A percentile compares a stretch with the other conserved stretches of the same genome.
Conservation (phyloP, 148 eudicot genomes). For the Silene conica region DNA sequence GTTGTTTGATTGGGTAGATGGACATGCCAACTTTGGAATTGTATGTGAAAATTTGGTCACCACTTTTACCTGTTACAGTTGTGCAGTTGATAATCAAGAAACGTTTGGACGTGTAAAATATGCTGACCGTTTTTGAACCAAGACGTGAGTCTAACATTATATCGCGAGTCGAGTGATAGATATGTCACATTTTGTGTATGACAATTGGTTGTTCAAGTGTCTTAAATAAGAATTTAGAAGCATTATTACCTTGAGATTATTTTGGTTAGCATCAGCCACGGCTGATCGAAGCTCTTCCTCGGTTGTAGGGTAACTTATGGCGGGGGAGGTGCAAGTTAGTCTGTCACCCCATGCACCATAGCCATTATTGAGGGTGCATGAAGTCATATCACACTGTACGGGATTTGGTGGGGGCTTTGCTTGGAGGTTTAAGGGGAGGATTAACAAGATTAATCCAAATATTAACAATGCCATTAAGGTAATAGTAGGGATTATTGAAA, state of each 20-base stretch:
- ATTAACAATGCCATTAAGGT: slow-evolving; percentile 6
- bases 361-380: slow-evolving; percentile 53
- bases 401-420: slow-evolving; percentile 64
- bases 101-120: too few relatives aligned
- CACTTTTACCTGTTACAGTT: slow-evolving; percentile 40
- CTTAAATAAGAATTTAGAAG: too few relatives aligned
- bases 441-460: background rate
- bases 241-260: slow-evolving; percentile 29
- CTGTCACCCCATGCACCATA: slow-evolving; percentile 82
- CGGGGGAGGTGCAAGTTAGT: slow-evolving; percentile 35
- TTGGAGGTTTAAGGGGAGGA: slow-evolving; percentile 4
- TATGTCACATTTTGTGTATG: too few relatives aligned
- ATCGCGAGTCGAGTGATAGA: too few relatives aligned
- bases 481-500: background rate
- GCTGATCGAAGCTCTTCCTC: slow-evolving; percentile 51
- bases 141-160: too few relatives aligned
- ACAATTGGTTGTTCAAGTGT: too few relatives aligned
- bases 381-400: slow-evolving; percentile 37
- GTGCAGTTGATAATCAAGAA: background rate
- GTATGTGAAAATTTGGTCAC: slow-evolving; percentile 73
- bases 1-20: slow-evolving; percentile 17
- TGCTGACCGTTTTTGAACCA: too few relatives aligned
- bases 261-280: slow-evolving; percentile 49
- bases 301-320: slow-evolving; percentile 46
- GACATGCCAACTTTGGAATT: slow-evolving; percentile 75